phyloP scores from a whole-genome alignment of 192 early-diverging fungal species.

The Thamnidium elegans region DNA sequence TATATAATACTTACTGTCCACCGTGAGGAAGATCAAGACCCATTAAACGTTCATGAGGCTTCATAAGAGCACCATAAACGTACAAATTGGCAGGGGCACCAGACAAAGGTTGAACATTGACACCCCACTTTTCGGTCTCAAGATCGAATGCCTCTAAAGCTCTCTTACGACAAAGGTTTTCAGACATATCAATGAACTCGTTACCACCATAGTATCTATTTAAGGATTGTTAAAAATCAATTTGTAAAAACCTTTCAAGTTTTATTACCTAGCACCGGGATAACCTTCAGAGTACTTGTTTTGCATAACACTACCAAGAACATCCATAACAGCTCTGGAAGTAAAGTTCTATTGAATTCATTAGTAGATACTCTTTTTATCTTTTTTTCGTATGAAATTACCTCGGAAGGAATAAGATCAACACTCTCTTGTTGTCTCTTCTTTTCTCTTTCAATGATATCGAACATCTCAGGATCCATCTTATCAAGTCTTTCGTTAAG shows the following conservation, averaged over 20 bases:
- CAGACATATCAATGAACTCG: slow-evolving; percentile 95
- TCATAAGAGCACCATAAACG: slow-evolving; percentile 92
- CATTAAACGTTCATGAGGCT: slow-evolving; percentile 98
- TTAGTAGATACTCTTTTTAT: neutral
- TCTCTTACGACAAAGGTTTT: slow-evolving; percentile 89
- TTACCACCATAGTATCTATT: slow-evolving; percentile 98
- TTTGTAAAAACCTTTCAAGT: too few relatives aligned
- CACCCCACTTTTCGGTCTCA: slow-evolving; percentile 86
- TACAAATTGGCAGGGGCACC: slow-evolving; percentile 97
- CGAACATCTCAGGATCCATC: slow-evolving; percentile 85
- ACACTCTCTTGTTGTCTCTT: slow-evolving; percentile 89
- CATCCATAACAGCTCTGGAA: slow-evolving; percentile 91
- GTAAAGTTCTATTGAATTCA: slow-evolving; percentile 82
- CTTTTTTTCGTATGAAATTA: slow-evolving; percentile 22
- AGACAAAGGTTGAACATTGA: slow-evolving; percentile 96
- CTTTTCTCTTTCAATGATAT: slow-evolving; percentile 96
- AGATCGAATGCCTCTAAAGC: slow-evolving; percentile 93
- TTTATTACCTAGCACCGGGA: slow-evolving; percentile 74
- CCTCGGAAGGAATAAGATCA: slow-evolving; percentile 95
- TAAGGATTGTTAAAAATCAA: neutral
- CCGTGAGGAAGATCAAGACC: slow-evolving; percentile 97
- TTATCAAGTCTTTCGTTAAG: slow-evolving; percentile 76
- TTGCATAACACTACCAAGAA: slow-evolving; percentile 96
- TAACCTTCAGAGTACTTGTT: slow-evolving; percentile 99
- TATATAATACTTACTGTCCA: slow-evolving; percentile 74